Base-by-base conservation (phyloP, 148 eudicot species). In the Polygonum maritimum region DNA sequence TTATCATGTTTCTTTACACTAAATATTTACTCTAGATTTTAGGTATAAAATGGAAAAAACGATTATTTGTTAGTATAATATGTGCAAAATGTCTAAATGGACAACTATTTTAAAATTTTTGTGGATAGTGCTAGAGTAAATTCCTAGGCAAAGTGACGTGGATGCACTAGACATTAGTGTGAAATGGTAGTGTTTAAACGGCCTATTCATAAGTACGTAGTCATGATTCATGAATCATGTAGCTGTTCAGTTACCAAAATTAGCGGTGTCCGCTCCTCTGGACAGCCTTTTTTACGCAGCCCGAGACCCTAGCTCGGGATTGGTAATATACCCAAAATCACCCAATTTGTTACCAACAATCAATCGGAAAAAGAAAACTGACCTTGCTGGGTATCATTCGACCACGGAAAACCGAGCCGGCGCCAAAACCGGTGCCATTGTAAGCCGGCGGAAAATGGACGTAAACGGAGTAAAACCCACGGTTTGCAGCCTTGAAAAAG, bases 381-480 rank as follows among this genome's bases (percentile, higher is more conserved):
- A 67, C 71, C 71, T 67, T 67, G 45, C 71, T 67, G 19, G 71
- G 71, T 15, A 67, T 67, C 71, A 15, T 35, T 36, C 44, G 36
- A 35, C 71, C 71, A 67, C 10, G 71, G 22, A 67, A 67, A 14
- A 67, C 71, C 3, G 71, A 36, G 2, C 21, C 71, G 19, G 45
- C 45, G 11, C 7, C 18, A 67, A 6, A 35, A 67, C 1, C 35
- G 38, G 19, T 67, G 71, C 9, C n/a, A 67, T 67, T 67, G 36
- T 15, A 33, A 36, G 19, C 15, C 11, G 71, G 71, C 45, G 71
- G 44, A 67, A 45, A 26, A 67, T 67, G 71, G 14, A 67, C 13
- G 35, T 67, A 67, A 12, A 67, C 7, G 5, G 71, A 67, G 71
- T 35, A 67, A 14, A 67, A 21, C 36, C 45, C 45, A 0, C 45